Evolutionary conservation across 169 alveolate species (phyloP).

Genomic region (Plasmodium blacklocki): DNA sequence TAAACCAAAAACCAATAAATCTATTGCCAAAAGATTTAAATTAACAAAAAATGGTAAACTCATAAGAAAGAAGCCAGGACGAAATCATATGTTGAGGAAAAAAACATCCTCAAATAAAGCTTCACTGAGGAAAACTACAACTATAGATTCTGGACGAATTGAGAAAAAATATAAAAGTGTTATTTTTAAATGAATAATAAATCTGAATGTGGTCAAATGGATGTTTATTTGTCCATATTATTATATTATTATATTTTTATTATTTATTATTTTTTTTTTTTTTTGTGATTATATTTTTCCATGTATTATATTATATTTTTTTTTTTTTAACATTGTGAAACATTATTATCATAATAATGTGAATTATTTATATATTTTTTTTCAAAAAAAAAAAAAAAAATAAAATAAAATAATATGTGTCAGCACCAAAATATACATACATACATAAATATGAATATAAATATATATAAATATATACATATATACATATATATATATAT

Average conservation of each 20-base stretch:
- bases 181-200: slow-evolving; percentile 19
- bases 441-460: not conserved
- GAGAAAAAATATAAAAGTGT: slow-evolving; percentile 57
- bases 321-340: too few relatives aligned
- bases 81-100: slow-evolving; percentile 81
- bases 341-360: too few relatives aligned
- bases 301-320: too few relatives aligned
- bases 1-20: slow-evolving; percentile 88
- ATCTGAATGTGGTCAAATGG: not conserved
- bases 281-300: slow-evolving; percentile 3
- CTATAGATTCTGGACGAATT: slow-evolving; percentile 39
- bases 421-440: not conserved
- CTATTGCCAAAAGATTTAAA: slow-evolving; percentile 89
- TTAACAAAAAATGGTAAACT: slow-evolving; percentile 89
- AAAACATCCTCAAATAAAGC: slow-evolving; percentile 72
- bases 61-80: slow-evolving; percentile 85
- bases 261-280: not conserved
- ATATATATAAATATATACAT: not conserved
- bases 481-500: not conserved
- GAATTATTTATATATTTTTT: too few relatives aligned
- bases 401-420: too few relatives aligned
- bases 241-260: not conserved
- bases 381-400: too few relatives aligned
- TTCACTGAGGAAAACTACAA: slow-evolving; percentile 35
- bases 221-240: not conserved